Percentiles rank a stretch among this genome's conserved stretches.
phyloP scores from a whole-genome alignment of 2,329 filamentous ascomycete genomes.

The Paramyrothecium sp. region DNA sequence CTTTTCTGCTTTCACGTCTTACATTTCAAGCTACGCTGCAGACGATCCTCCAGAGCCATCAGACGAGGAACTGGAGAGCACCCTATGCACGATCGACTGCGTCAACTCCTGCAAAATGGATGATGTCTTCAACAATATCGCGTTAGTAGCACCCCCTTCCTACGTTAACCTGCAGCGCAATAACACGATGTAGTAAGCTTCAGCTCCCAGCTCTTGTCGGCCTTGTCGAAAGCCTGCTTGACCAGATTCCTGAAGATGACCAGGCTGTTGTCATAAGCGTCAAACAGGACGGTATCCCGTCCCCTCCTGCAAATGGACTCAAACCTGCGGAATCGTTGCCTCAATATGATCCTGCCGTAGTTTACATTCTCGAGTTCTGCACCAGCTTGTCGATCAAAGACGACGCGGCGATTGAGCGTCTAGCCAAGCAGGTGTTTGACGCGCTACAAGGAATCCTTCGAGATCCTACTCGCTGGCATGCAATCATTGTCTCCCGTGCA shows the following conservation, averaged over 20 bases:
- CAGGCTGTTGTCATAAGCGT: constrained; percentile 79
- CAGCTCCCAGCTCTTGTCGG: constrained; percentile 25
- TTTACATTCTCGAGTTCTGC: constrained; percentile 89
- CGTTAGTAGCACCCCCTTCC: constrained; percentile 47
- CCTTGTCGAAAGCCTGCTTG: constrained; percentile 68
- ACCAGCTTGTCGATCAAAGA: constrained; percentile 80
- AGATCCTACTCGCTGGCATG: constrained; percentile 75
- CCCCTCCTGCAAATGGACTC: constrained; percentile 55
- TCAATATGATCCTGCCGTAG: constrained; percentile 77
- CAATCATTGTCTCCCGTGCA: constrained; percentile 78
- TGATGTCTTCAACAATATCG: constrained; percentile 79
- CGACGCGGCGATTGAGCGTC: constrained; percentile 64
- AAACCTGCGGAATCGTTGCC: background rate
- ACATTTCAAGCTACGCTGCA: constrained; percentile 97
- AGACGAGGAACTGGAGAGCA: constrained; percentile 95
- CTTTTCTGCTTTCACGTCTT: constrained; percentile 92
- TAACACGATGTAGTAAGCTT: constrained; percentile 31
- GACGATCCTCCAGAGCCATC: constrained; percentile 97
- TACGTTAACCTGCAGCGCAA: background rate
- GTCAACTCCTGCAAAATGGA: constrained; percentile 86
- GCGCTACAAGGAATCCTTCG: constrained; percentile 79
- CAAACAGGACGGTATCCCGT: constrained; percentile 75
- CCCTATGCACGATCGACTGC: constrained; percentile 90
- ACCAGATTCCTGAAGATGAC: constrained; percentile 82
- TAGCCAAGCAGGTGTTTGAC: constrained; percentile 79